These are phyloP conservation scores for Xerocomellus amylosporus DNA, from an alignment of 768 basidiomycete species.

Conservation along the genomic window DNA sequence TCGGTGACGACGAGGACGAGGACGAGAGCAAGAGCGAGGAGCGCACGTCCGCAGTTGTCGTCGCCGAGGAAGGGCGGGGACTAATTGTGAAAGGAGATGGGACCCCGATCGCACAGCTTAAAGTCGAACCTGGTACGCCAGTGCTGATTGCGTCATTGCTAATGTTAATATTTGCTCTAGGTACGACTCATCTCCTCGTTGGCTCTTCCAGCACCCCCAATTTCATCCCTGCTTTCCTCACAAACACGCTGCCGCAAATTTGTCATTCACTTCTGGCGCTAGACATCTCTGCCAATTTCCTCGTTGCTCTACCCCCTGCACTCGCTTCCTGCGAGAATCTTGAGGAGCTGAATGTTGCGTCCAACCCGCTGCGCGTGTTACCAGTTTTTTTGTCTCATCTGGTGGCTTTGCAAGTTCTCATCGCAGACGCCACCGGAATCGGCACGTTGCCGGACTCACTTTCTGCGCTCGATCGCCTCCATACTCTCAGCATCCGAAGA, in stretches of 20 bases:
- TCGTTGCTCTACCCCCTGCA: conserved; percentile 78
- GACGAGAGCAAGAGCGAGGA: conserved; percentile 58
- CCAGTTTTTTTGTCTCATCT: conserved; percentile 84
- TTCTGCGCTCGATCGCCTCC: conserved; percentile 70
- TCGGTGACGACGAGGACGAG: conserved; percentile 51
- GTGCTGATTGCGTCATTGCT: not conserved
- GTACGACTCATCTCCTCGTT: conserved; percentile 90
- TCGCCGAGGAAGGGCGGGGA: conserved; percentile 84
- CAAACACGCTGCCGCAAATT: conserved; percentile 67
- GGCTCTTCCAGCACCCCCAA: conserved; percentile 78
- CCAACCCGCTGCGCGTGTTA: conserved; percentile 88
- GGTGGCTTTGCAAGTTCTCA: conserved; percentile 76
- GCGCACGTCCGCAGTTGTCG: conserved; percentile 70
- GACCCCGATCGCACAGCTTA: conserved; percentile 56
- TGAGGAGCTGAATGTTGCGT: conserved; percentile 92
- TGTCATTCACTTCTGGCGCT: conserved; percentile 79
- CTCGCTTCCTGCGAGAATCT: conserved; percentile 77
- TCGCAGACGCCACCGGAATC: conserved; percentile 89
- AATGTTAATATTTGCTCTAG: conserved; percentile 38
- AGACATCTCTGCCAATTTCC: conserved; percentile 88
- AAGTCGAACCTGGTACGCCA: conserved; percentile 68
- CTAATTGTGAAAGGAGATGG: conserved; percentile 74
- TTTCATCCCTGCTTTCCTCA: conserved; percentile 73
- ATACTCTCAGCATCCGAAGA: conserved; percentile 84
- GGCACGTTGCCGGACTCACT: conserved; percentile 72